Conservation (phyloP, 2,329 filamentous ascomycete genomes). For the Paraphaeosphaeria sporulosa region DNA sequence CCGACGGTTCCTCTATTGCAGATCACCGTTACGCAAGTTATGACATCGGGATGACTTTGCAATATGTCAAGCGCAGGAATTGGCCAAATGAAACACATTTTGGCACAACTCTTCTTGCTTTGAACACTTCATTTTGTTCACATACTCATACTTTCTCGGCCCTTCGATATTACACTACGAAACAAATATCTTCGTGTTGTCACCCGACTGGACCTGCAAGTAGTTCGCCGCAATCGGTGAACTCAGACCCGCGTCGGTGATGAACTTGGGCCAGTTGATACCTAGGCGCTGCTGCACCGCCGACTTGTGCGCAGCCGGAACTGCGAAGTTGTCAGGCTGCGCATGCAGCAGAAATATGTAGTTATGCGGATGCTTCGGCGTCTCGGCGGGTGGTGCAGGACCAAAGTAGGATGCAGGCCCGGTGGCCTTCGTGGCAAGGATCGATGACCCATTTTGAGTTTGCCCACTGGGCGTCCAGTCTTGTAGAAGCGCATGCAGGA, state of each 20-base stretch:
- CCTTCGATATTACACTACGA: background rate
- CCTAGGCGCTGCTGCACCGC: slow-evolving; percentile 27
- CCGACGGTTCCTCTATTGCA: background rate
- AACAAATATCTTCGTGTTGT: slow-evolving; percentile 26
- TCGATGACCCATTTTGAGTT: slow-evolving; percentile 30
- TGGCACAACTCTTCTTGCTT: background rate
- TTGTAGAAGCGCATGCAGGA: slow-evolving; percentile 40
- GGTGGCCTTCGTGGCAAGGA: slow-evolving; percentile 39
- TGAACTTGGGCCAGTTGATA: slow-evolving; percentile 33
- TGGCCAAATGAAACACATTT: background rate
- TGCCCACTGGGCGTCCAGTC: slow-evolving; percentile 33
- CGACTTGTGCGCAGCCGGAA: slow-evolving; percentile 30
- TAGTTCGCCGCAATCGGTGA: slow-evolving; percentile 32
- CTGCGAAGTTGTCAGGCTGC: slow-evolving; percentile 37
- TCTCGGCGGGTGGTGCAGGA: slow-evolving; percentile 39
- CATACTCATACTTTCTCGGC: background rate
- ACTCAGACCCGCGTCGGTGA: slow-evolving; percentile 30
- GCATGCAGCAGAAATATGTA: slow-evolving; percentile 42
- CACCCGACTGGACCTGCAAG: slow-evolving; percentile 35
- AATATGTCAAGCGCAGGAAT: background rate
- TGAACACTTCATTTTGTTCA: background rate
- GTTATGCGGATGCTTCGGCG: slow-evolving; percentile 37
- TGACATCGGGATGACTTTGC: background rate
- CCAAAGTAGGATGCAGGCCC: slow-evolving; percentile 39
- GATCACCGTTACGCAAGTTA: background rate